These are phyloP conservation scores for Phytophthora idaei DNA, from an alignment of 352 stramenopile genomes.

Conservation along the genomic window DNA sequence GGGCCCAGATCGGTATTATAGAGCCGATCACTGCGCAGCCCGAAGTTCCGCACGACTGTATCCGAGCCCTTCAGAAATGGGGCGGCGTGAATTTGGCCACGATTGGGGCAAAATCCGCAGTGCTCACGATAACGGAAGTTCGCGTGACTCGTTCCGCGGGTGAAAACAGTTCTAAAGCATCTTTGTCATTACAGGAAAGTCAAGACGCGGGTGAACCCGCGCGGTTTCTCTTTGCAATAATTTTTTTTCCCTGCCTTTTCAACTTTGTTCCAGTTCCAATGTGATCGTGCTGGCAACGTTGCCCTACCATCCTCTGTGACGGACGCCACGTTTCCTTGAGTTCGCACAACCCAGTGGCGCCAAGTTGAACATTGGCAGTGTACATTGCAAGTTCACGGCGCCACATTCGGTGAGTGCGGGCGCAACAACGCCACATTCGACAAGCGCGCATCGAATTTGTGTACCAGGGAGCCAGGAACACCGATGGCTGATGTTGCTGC, in stretches of 20 bases:
- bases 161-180: background rate
- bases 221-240: background rate
- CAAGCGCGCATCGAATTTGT: background rate
- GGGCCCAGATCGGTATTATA: background rate
- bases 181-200: background rate
- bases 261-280: too few relatives aligned
- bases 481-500: too few relatives aligned
- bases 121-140: slow-evolving; percentile 1
- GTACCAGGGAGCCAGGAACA: background rate
- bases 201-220: too few relatives aligned
- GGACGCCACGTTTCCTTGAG: background rate
- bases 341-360: background rate
- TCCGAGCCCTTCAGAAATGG: slow-evolving; percentile 30
- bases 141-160: background rate
- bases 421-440: background rate
- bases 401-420: background rate
- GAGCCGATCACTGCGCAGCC: slow-evolving; percentile 4
- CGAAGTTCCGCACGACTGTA: slow-evolving; percentile 21
- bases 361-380: background rate
- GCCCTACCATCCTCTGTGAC: background rate
- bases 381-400: background rate
- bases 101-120: slow-evolving; percentile 8
- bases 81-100: slow-evolving; percentile 14
- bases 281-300: background rate
- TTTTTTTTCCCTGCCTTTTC: too few relatives aligned